phyloP scores from a whole-genome alignment of 164 flowering plant genomes.

The Piper betle region DNA sequence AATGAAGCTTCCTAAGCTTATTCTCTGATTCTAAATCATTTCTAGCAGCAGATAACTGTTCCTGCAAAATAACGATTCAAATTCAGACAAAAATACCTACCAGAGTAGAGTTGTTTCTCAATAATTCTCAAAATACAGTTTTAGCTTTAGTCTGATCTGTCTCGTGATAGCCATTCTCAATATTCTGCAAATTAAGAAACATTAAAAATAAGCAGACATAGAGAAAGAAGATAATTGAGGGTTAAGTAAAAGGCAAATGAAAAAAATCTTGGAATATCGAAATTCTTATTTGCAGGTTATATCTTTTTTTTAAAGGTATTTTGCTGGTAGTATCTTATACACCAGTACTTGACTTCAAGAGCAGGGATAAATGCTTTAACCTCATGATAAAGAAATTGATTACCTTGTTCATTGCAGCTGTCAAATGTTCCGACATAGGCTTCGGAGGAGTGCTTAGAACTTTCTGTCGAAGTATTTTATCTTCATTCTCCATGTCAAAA shows the following conservation, averaged over 20 bases:
- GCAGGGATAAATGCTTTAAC: neutral
- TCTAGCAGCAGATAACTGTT: constrained; percentile 41
- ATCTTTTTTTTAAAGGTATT: no score
- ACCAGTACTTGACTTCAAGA: no score
- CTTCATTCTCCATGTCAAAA: constrained; percentile 67
- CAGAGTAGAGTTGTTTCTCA: neutral
- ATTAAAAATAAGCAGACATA: neutral
- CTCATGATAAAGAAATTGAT: neutral
- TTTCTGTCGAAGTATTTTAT: constrained; percentile 71
- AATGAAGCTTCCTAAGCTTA: constrained; percentile 44
- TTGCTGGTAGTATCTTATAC: no score
- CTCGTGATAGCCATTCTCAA: constrained; percentile 66
- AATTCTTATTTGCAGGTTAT: neutral
- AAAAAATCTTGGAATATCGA: neutral
- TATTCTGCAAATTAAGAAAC: constrained; percentile 30
- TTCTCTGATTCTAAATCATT: constrained; percentile 42
- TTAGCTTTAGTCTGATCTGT: constrained; percentile 29
- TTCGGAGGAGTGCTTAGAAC: constrained; percentile 38
- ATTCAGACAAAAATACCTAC: neutral
- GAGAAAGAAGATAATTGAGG: neutral
- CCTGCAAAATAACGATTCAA: constrained; percentile 36
- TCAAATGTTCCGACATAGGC: constrained; percentile 33
- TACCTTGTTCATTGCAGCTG: constrained; percentile 31
- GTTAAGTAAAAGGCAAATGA: neutral
- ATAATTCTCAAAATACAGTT: constrained; percentile 18